Evolutionary conservation across 768 basidiomycete species (phyloP).

Genomic region (Suillus spraguei): DNA sequence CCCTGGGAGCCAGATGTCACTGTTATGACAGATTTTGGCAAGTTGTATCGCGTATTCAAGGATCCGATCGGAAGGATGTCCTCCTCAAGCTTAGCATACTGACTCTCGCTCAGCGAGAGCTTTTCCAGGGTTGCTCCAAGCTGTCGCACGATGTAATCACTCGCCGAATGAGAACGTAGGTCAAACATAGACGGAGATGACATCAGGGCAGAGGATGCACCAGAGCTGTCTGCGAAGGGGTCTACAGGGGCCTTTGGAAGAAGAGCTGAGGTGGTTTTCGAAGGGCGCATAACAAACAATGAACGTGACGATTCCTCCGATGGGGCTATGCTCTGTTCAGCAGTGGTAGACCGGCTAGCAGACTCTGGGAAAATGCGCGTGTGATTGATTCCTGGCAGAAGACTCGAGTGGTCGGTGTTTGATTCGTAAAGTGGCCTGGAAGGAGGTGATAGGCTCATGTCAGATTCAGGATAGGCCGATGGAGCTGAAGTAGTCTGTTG

Average conservation of each 20-base stretch:
- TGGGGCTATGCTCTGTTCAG: neutral
- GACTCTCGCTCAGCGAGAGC: neutral
- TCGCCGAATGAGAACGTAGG: neutral
- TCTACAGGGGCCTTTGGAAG: neutral
- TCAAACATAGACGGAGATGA: neutral
- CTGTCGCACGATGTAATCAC: slow-evolving; percentile 5
- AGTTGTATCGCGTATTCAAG: neutral
- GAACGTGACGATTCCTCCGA: neutral
- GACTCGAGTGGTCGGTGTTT: neutral
- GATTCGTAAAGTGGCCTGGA: neutral
- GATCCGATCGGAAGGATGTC: neutral
- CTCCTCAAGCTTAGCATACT: neutral
- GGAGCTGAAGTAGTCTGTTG: neutral
- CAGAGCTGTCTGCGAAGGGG: neutral
- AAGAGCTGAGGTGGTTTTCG: neutral
- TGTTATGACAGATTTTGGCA: neutral
- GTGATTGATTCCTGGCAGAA: neutral
- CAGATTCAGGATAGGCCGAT: neutral
- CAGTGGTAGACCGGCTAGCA: neutral
- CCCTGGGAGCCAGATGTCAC: neutral
- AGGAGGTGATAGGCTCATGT: neutral
- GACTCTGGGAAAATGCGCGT: neutral
- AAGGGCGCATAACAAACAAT: neutral
- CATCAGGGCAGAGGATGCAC: neutral
- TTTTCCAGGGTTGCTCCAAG: neutral